Evolutionary conservation across 352 stramenopile species (phyloP), one percentile per base, ranked within the genome.

Genomic region (Peronosclerospora sorghi): DNA sequence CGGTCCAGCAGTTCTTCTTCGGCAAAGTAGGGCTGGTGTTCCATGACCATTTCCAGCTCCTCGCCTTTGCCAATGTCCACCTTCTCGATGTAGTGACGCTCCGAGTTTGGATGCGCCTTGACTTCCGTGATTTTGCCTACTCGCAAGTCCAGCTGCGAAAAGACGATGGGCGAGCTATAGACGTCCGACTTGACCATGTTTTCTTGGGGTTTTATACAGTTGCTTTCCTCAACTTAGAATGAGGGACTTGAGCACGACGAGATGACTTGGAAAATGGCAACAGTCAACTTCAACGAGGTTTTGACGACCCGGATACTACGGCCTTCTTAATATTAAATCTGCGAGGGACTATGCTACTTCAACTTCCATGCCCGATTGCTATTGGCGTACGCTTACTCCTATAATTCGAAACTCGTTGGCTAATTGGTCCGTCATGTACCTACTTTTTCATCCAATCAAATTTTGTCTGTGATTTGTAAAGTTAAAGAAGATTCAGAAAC

Each of bases 151-250:
- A 83, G 39, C 46, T 83, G 68, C 17, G 62, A 56, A 48, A 84
- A 86, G 24, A 83, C 60, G 46, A 83, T 82, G 8, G 73, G 73
- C 17, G 73, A 83, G 39, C 56, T 74, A 61, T 83, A 83, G 43
- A 86, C 70, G 59, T 86, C 73, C 20, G 63, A 79, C 61, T 86
- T 86, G 60, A 77, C 73, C 70, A 86, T 86, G 32, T 17, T 54
- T n/a, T n/a, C n/a, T n/a, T n/a, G n/a, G n/a, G n/a, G n/a, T n/a
- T n/a, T n/a, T n/a, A n/a, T n/a, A n/a, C n/a, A n/a, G n/a, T n/a
- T n/a, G n/a, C n/a, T n/a, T n/a, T n/a, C n/a, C n/a, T n/a, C n/a
- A n/a, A n/a, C n/a, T n/a, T n/a, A n/a, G 18, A 35, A 35, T 35
- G 30, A 20, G 1, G 18, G 4, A n/a, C 30, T 20, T 20, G 18